Evolutionary conservation across 148 eudicot species (phyloP), one percentile per base, ranked within the genome.

Genomic region (Drosera capensis): DNA sequence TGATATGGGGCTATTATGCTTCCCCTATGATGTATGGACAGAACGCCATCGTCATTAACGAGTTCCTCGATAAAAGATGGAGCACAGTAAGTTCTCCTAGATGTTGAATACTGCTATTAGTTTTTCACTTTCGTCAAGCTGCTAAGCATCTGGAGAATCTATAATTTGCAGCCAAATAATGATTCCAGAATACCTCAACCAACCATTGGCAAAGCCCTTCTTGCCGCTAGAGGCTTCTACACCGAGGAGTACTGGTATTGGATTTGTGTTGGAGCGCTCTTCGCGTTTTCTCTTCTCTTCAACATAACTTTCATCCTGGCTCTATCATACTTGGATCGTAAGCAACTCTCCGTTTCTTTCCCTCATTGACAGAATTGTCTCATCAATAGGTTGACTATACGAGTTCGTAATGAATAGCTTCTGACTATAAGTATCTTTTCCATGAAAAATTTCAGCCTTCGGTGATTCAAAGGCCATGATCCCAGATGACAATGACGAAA

Each of bases 21-120:
- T 77, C 92, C 52, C 92, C 92, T 19, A 74, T 81, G 85, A 77
- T 64, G 74, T 81, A 78, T 52, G 92, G 73, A 25, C 92, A 81
- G 40, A 77, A 74, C 48, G 92, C 92, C 25, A 50, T 81, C 22
- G 85, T 67, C 23, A 68, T 81, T 25, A 81, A 71, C 45, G 92
- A 81, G 59, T 81, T 81, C 63, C 85, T 81, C 31, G 92, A 74
- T 19, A 36, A 71, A 40, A 70, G 92, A 66, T 81, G 92, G 92
- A 77, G 70, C 30, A 43, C 54, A 14, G 85, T 81, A 67, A 61
- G 72, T 60, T 19, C 31, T 16, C 40, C 40, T 54, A n/a, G n/a
- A n/a, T n/a, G n/a, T n/a, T n/a, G n/a, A n/a, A n/a, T n/a, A n/a
- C n/a, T n/a, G n/a, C n/a, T n/a, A n/a, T n/a, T n/a, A n/a, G n/a